Base-by-base conservation (phyloP, 1,284 basidiomycete genomes). In the Leucoagaricus sp. region DNA sequence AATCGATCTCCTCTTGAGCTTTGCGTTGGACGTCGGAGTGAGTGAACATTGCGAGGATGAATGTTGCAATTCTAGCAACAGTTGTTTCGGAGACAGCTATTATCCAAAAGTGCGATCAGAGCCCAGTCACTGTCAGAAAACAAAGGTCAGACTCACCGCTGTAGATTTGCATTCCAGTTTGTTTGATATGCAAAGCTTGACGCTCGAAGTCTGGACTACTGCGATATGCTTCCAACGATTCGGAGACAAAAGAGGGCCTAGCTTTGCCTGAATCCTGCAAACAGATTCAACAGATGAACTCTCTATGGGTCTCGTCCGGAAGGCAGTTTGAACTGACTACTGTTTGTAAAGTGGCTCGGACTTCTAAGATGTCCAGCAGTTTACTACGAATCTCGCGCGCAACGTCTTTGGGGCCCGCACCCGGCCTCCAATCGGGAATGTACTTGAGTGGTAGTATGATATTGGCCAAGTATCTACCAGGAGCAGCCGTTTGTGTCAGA, bases 391-490 rank as follows among this genome's bases (percentile, higher is more conserved):
- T 17, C 17, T 28, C n/a, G 1, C 46, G 6, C 17, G 46, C 25
- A 31, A n/a, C 28, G 3, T n/a, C 4, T 36, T 62, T 57, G 53
- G 63, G 63, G 2, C 29, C 34, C 9, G 62, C 58, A 15, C 64
- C 64, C 3, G 64, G 64, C 17, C 62, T 52, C 64, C 64, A 65
- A 21, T 49, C 55, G 10, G 56, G 66, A 7, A 67, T 31, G 42
- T 66, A 58, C 29, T 62, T 62, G 3, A 64, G 36, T 3, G 29
- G 6, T 7, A 60, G 61, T 15, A 61, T 40, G 29, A 47, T 26
- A 41, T 63, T 57, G 4, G 60, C 58, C 4, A 61, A 25, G 40
- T 49, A 61, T 4, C n/a, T 33, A 21, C 60, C 60, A 3, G 58
- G 48, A 7, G 52, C 23, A 12, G 38, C 31, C n/a, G 57, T 44